These are phyloP conservation scores for Colletotrichum sp. DNA, from an alignment of 2,329 filamentous ascomycete species.

Conservation along the genomic window DNA sequence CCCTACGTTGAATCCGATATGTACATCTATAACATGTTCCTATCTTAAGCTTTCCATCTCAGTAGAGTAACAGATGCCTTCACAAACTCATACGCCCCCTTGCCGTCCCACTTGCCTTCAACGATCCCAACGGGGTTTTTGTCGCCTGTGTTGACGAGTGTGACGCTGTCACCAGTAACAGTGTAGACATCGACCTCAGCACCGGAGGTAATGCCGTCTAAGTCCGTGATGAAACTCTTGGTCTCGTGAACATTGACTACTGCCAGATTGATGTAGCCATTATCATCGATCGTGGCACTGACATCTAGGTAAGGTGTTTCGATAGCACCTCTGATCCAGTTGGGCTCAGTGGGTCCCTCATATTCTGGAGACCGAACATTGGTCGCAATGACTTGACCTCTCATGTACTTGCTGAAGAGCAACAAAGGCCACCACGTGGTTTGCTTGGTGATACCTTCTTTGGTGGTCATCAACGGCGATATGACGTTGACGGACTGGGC, in stretches of 20 bases:
- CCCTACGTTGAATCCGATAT: neutral
- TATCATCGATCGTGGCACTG: slow-evolving; percentile 62
- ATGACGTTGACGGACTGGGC: slow-evolving; percentile 82
- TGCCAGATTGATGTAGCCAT: slow-evolving; percentile 67
- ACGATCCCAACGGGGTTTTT: slow-evolving; percentile 61
- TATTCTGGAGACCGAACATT: slow-evolving; percentile 71
- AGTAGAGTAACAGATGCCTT: slow-evolving; percentile 76
- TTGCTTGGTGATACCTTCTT: slow-evolving; percentile 69
- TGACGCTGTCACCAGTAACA: slow-evolving; percentile 62
- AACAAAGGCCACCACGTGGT: slow-evolving; percentile 78
- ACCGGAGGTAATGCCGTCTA: slow-evolving; percentile 58
- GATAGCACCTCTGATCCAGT: slow-evolving; percentile 68
- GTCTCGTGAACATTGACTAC: slow-evolving; percentile 76
- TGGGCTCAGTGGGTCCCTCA: slow-evolving; percentile 67
- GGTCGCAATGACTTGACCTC: slow-evolving; percentile 69
- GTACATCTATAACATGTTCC: neutral
- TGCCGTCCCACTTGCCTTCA: slow-evolving; percentile 62
- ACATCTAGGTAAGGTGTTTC: slow-evolving; percentile 76
- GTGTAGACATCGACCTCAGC: slow-evolving; percentile 64
- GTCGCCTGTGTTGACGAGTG: slow-evolving; percentile 65
- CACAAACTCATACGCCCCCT: slow-evolving; percentile 67
- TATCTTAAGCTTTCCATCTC: slow-evolving; percentile 51
- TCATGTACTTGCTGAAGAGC: slow-evolving; percentile 70
- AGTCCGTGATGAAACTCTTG: slow-evolving; percentile 60
- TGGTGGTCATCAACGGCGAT: slow-evolving; percentile 74